Base-by-base conservation (phyloP, 2,329 filamentous ascomycete genomes). In the Aspergillus ruber region DNA sequence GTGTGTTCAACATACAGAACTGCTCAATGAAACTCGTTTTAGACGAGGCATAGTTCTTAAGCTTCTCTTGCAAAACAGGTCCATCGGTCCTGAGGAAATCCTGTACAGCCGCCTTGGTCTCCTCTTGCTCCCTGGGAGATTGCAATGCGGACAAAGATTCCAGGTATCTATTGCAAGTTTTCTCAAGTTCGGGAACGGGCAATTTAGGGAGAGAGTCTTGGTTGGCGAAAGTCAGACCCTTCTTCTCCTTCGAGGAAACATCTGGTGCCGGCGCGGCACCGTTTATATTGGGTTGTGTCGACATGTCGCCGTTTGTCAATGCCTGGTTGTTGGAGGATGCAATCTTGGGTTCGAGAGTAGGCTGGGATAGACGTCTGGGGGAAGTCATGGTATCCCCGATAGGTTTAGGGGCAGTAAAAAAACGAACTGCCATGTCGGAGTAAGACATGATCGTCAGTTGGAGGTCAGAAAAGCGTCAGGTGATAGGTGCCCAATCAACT, bases 1-100 rank as follows among this genome's bases (percentile, higher is more conserved):
- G 21, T 6, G 2, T 13, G 42, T 9, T 4, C 39, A 29, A 79
- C 88, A 65, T 80, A 95, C 91, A 98, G 60, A 98, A 98, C 62
- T 98, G 93, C 66, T 97, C 93, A 59, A 98, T 97, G 65, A 96
- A 98, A 69, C 91, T 97, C 33, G 88, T 88, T 71, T 90, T 91
- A 40, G 86, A 89, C 43, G 82, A 83, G 7, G 93, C 90, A 74
- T 97, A 98, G 60, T 85, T 83, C 74, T 90, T 93, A 48, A 97
- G 72, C 67, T 86, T 90, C 51, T 93, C 88, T 64, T 98, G 90
- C 42, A 98, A 72, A 41, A 86, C 82, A 0, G 86, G 88, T 0
- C 93, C 93, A 53, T 96, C 90, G 0, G 78, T 74, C 57, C 79
- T 83, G 36, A 96, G 70, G 56, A 97, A 97, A 25, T 95, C 89